Evolutionary conservation across 345 rosid species (phyloP).

Genomic region (Rhodomyrtus tomentosa): DNA sequence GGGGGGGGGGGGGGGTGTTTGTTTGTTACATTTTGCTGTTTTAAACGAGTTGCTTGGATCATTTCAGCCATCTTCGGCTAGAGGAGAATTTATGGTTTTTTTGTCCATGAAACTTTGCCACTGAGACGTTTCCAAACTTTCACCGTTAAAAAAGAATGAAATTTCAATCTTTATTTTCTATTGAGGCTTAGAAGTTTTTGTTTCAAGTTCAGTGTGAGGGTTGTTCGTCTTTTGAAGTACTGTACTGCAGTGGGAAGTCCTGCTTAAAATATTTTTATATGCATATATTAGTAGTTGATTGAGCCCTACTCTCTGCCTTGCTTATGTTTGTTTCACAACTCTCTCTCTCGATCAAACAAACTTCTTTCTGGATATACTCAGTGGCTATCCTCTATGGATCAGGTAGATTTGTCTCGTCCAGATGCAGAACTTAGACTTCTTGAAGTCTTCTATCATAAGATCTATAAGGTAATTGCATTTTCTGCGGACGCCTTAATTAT

Average conservation of each 20-base stretch:
- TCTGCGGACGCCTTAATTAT: background rate
- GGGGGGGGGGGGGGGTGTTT: too few relatives aligned
- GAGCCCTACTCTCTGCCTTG: background rate
- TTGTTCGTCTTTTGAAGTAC: background rate
- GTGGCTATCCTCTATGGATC: conserved; percentile 3
- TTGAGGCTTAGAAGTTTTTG: background rate
- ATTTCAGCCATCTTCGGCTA: background rate
- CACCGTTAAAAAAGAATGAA: background rate
- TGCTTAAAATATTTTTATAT: background rate
- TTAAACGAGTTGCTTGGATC: background rate
- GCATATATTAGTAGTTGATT: background rate
- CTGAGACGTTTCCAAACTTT: background rate
- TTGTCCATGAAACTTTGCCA: background rate
- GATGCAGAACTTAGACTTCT: conserved; percentile 89
- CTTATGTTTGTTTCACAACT: background rate
- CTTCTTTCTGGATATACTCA: background rate
- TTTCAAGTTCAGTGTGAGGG: background rate
- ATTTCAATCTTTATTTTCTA: background rate
- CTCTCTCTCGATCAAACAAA: background rate
- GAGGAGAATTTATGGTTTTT: background rate
- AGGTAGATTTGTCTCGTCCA: conserved; percentile 90
- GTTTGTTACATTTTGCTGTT: background rate
- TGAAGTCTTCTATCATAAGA: conserved; percentile 93
- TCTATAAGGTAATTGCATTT: conserved; percentile 58
- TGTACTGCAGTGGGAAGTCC: background rate